A percentile compares a stretch with the other conserved stretches of the same genome.
phyloP scores from a whole-genome alignment of 768 basidiomycete genomes.

The Rubroboletus satanas region DNA sequence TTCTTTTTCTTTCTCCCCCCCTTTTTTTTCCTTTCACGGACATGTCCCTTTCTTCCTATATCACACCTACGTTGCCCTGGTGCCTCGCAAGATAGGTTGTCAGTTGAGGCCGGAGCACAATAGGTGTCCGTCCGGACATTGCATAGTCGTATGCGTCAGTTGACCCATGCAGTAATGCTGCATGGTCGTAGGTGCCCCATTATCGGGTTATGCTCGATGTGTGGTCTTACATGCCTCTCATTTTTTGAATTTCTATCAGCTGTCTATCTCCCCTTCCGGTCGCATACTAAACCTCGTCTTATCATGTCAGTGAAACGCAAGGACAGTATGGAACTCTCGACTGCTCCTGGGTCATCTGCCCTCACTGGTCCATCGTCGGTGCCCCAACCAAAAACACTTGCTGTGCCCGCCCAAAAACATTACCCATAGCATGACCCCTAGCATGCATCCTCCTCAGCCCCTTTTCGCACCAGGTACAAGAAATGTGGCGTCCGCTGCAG shows the following conservation, averaged over 20 bases:
- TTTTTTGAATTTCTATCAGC: not conserved
- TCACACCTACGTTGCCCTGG: not conserved
- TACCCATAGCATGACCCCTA: slow-evolving; percentile 30
- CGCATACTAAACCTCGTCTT: slow-evolving; percentile 5
- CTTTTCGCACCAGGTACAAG: slow-evolving; percentile 20
- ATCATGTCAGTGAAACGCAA: slow-evolving; percentile 20
- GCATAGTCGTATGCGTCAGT: not conserved
- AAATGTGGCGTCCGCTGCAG: slow-evolving; percentile 10
- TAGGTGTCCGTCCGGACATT: not conserved
- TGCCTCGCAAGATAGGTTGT: not conserved
- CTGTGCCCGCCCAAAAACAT: slow-evolving; percentile 8
- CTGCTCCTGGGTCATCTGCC: slow-evolving; percentile 14
- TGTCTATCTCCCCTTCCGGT: not conserved
- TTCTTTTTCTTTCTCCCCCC: not conserved
- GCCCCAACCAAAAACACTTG: slow-evolving; percentile 20
- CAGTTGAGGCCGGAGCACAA: not conserved
- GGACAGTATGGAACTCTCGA: slow-evolving; percentile 12
- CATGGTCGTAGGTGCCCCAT: not conserved
- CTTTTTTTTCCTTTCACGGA: not conserved
- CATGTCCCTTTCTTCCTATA: not conserved
- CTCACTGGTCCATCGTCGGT: slow-evolving; percentile 8
- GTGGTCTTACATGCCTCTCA: not conserved
- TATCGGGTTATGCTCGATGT: not conserved
- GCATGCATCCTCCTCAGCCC: slow-evolving; percentile 30
- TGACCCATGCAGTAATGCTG: not conserved